Percentiles rank a stretch among this genome's conserved stretches.
Evolutionary conservation across 2,329 filamentous ascomycete genomes (phyloP).

Genomic region (Ophiocordyceps robertsii): DNA sequence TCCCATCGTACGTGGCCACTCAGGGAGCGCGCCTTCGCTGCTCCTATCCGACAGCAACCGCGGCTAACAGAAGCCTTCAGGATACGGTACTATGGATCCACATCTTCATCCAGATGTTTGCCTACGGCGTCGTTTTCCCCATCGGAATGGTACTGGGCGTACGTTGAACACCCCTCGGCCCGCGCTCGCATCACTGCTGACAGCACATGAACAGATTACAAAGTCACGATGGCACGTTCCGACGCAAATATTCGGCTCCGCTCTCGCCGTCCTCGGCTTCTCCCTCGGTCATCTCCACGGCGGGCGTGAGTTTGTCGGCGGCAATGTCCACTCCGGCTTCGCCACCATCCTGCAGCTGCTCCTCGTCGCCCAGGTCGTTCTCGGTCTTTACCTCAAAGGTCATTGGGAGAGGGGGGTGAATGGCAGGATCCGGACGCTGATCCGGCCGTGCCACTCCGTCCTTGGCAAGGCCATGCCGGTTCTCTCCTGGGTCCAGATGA

Average conservation of each 20-base stretch:
- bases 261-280: slow-evolving; percentile 71
- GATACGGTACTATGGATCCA: slow-evolving; percentile 87
- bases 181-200: not conserved
- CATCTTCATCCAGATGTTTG: slow-evolving; percentile 74
- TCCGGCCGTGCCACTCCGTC: slow-evolving; percentile 64
- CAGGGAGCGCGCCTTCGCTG: no score
- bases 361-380: slow-evolving; percentile 59
- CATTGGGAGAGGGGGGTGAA: slow-evolving; percentile 79
- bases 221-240: slow-evolving; percentile 93
- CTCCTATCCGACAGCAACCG: not conserved
- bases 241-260: slow-evolving; percentile 60
- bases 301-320: slow-evolving; percentile 65
- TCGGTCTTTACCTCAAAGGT: slow-evolving; percentile 79
- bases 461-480: slow-evolving; percentile 81
- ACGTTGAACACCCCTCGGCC: slow-evolving; percentile 9
- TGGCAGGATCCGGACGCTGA: slow-evolving; percentile 57
- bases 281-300: slow-evolving; percentile 85
- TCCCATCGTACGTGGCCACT: slow-evolving; percentile 41
- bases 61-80: slow-evolving; percentile 22
- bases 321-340: slow-evolving; percentile 71
- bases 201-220: slow-evolving; percentile 48
- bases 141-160: slow-evolving; percentile 91
- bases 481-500: slow-evolving; percentile 81
- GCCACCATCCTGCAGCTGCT: slow-evolving; percentile 70
- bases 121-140: slow-evolving; percentile 88